A percentile compares a stretch with the other conserved stretches of the same genome.
Conservation (phyloP, 495 filamentous ascomycete genomes). For the Penicillium alfredii region DNA sequence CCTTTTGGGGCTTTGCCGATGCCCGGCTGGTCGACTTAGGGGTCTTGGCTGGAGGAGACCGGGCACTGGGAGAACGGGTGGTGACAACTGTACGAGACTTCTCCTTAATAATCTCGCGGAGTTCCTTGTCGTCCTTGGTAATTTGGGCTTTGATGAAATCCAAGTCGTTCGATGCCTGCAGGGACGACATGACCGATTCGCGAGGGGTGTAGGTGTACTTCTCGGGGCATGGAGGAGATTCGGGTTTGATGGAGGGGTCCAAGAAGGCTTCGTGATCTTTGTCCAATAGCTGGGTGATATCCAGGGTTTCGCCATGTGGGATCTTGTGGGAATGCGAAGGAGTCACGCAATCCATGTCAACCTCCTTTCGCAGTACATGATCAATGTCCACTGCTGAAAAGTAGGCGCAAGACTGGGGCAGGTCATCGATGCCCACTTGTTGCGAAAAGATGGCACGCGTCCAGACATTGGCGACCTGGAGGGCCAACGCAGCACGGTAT, state of each 20-base stretch:
- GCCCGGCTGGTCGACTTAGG: conserved; percentile 20
- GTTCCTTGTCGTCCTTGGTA: conserved; percentile 64
- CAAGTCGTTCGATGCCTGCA: conserved; percentile 48
- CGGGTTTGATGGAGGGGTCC: conserved; percentile 54
- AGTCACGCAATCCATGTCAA: conserved; percentile 94
- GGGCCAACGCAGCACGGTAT: conserved; percentile 81
- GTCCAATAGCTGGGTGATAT: conserved; percentile 67
- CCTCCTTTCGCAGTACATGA: conserved; percentile 88
- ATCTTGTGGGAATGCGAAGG: conserved; percentile 77
- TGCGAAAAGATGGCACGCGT: conserved; percentile 95
- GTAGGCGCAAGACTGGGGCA: conserved; percentile 89
- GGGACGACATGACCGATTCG: conserved; percentile 69
- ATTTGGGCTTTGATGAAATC: conserved; percentile 81
- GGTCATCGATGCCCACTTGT: conserved; percentile 91
- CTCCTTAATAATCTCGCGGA: conserved; percentile 66
- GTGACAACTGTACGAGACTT: conserved; percentile 20
- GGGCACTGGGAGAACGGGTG: conserved; percentile 10
- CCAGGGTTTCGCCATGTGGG: conserved; percentile 76
- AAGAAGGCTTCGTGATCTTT: conserved; percentile 60
- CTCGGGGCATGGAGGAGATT: conserved; percentile 47
- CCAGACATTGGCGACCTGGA: conserved; percentile 94
- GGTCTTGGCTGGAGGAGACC: conserved; percentile 12
- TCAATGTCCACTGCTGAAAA: conserved; percentile 96
- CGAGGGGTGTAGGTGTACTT: conserved; percentile 62
- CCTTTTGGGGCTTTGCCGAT: conserved; percentile 38